These are phyloP conservation scores for Stramenopiles sp. DNA, from an alignment of 352 stramenopile species.

Conservation along the genomic window DNA sequence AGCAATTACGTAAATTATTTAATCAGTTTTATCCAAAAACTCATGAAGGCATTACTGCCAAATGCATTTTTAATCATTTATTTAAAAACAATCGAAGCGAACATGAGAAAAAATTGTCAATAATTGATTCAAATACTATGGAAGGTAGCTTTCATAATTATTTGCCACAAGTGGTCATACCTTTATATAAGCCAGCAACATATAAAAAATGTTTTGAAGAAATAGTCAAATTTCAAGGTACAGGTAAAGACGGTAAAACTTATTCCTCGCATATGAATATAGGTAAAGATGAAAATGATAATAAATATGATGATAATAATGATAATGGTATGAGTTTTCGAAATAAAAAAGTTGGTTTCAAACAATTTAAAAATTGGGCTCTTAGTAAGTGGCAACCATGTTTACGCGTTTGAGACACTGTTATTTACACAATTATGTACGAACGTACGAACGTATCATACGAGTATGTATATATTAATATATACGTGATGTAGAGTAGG, in stretches of 20 bases:
- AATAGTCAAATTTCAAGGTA: not conserved
- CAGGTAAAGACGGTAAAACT: not conserved
- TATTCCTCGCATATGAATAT: not conserved
- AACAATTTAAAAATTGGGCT: not conserved
- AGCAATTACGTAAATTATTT: not conserved
- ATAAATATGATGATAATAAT: not conserved
- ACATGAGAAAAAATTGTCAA: not conserved
- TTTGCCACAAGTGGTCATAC: not conserved
- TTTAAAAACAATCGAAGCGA: not conserved
- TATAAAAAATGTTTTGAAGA: not conserved
- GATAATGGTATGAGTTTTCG: not conserved
- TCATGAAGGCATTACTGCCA: not conserved
- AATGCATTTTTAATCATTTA: not conserved
- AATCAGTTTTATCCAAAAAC: not conserved
- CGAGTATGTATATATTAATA: too few species aligned
- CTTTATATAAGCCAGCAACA: not conserved
- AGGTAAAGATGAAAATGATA: too few species aligned
- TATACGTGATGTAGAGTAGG: not conserved
- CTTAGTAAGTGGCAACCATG: not conserved
- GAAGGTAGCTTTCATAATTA: not conserved
- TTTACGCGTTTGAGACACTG: not conserved
- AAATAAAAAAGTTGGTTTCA: not conserved
- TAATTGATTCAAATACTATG: not conserved
- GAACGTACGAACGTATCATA: too few species aligned
- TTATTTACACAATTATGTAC: too few species aligned